Base-by-base conservation (phyloP, 2,329 filamentous ascomycete genomes). In the Cryphonectria radicalis region DNA sequence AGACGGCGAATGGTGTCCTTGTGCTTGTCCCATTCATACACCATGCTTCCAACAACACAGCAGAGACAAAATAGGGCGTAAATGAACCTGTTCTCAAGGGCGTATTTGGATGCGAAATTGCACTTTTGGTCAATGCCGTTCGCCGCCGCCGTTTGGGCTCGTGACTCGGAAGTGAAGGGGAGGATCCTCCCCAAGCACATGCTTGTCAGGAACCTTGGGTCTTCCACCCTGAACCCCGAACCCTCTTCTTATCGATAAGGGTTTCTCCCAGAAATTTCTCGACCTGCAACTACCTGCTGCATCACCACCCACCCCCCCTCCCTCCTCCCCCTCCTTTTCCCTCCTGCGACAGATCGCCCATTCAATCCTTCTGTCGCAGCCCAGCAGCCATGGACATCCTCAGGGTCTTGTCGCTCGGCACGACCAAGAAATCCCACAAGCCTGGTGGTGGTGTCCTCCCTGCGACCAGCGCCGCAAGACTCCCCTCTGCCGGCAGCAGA, bases 361-460 rank as follows among this genome's bases (percentile, higher is more conserved):
- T 19, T 4, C 17, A 14, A 25, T 43, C 7, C 42, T 13, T 28
- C 43, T 46, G n/a, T 37, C 50, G 42, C 37, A 57, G 35, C 37
- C 37, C 37, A 50, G 2, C 46, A 50, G 46, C 69, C 70, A 93
- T 93, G 91, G 91, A 94, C 81, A 90, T 93, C 69, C 84, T 93
- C 77, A 93, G 90, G 77, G 83, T 94, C 43, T 83, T 94, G 72
- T 93, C 92, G 50, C 87, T 92, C 66, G 91, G 91, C 70, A 90
- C 89, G 3, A 93, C 92, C 73, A 84, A 84, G 76, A 82, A 84
- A 19, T 77, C 83, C 6, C 84, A 82, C 70, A 84, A 81, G 66
- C 73, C 76, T 14, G 76, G 77, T 25, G 73, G 78, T 7, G 10
- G 37, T 40, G 37, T 40, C 37, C 78, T 40, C 37, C 78, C 80